Evolutionary conservation across 2,329 filamentous ascomycete species (phyloP).

Genomic region (Cladosporium sp.): DNA sequence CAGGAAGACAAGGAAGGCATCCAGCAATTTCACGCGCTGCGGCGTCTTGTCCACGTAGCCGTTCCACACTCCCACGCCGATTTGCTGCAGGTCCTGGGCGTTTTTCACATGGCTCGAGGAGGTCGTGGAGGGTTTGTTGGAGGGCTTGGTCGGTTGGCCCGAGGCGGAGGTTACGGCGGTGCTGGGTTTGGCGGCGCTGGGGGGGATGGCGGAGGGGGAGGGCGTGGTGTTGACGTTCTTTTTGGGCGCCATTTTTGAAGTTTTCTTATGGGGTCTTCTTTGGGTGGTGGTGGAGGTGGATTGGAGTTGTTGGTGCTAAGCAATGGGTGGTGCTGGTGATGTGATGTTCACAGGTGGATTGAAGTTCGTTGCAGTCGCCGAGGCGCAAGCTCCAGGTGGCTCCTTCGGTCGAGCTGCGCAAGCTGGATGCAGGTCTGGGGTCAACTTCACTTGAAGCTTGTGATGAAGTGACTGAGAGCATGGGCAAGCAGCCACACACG

Average conservation of each 20-base stretch:
- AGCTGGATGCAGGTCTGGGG: no score
- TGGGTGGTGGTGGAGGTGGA: neutral
- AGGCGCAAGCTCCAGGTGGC: conserved; percentile 11
- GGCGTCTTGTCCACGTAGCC: conserved; percentile 79
- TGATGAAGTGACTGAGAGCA: no score
- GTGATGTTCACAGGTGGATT: neutral
- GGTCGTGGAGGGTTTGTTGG: conserved; percentile 16
- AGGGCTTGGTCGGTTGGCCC: conserved; percentile 22
- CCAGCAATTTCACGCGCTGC: conserved; percentile 87
- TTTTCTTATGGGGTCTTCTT: neutral
- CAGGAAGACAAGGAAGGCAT: conserved; percentile 85
- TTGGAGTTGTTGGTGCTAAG: neutral
- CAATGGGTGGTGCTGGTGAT: neutral
- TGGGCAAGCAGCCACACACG: no score
- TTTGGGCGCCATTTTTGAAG: conserved; percentile 27
- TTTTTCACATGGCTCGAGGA: conserved; percentile 16
- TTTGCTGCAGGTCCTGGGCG: conserved; percentile 47
- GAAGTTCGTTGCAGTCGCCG: neutral
- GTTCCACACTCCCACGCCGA: conserved; percentile 66
- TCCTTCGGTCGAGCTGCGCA: neutral
- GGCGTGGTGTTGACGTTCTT: conserved; percentile 20
- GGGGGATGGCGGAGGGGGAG: conserved; percentile 23
- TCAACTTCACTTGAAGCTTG: no score
- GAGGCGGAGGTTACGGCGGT: conserved; percentile 18
- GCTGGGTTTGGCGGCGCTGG: conserved; percentile 21